Percentiles rank a stretch among this genome's conserved stretches.
These are phyloP conservation scores for Hirschioporus abietinus DNA, from an alignment of 768 basidiomycete genomes.

Conservation along the genomic window DNA sequence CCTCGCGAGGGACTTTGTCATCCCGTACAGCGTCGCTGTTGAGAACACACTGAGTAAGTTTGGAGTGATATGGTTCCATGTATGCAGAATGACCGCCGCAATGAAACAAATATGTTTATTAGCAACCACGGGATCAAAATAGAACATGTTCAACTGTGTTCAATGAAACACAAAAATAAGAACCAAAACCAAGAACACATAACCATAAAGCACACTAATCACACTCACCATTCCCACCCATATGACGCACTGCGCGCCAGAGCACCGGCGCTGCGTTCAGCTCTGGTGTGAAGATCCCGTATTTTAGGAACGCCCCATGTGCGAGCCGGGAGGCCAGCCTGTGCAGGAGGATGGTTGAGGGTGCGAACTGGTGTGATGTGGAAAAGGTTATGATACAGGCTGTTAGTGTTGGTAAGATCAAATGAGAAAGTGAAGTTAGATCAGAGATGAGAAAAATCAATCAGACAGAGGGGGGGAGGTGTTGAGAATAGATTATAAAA, in stretches of 20 bases:
- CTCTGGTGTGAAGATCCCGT: slow-evolving; percentile 65
- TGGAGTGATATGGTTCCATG: too few species aligned
- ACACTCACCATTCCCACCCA: slow-evolving; percentile 79
- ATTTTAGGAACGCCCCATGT: slow-evolving; percentile 43
- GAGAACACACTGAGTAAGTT: slow-evolving; percentile 9
- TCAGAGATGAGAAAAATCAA: background rate
- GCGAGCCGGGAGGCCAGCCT: slow-evolving; percentile 57
- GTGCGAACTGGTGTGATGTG: slow-evolving; percentile 58
- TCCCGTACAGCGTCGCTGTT: slow-evolving; percentile 57
- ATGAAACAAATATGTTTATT: too few species aligned
- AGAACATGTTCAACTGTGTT: background rate
- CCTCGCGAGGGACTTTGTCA: slow-evolving; percentile 55
- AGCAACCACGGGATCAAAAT: background rate
- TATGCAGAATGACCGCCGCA: background rate
- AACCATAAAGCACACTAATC: slow-evolving; percentile 30
- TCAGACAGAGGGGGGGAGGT: background rate
- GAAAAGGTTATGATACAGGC: too few species aligned
- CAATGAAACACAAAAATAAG: background rate
- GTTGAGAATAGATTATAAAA: slow-evolving; percentile 10
- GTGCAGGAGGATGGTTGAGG: slow-evolving; percentile 54
- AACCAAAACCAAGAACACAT: slow-evolving; percentile 10
- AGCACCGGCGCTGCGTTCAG: slow-evolving; percentile 69
- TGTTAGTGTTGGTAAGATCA: too few species aligned
- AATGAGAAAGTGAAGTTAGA: background rate
- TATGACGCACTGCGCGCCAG: slow-evolving; percentile 64